phyloP scores from a whole-genome alignment of 352 stramenopile genomes.

The Globisporangium cystogenes region DNA sequence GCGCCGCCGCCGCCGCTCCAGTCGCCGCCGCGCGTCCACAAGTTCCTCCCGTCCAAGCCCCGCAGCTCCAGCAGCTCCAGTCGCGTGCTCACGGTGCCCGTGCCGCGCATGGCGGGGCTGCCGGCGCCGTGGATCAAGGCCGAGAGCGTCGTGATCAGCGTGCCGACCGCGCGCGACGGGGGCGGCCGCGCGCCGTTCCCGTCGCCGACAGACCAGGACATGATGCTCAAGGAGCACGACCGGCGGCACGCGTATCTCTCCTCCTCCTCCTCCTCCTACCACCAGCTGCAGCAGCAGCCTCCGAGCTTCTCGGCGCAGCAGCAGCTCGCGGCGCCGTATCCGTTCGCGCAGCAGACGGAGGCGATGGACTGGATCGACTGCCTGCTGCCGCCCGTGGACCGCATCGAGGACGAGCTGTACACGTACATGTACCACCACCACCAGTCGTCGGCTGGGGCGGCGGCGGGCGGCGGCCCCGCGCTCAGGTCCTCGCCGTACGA shows the following conservation, averaged over 20 bases:
- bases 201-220: conserved; percentile 15
- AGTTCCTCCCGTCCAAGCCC: conserved; percentile 3
- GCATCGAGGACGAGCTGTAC: conserved; percentile 32
- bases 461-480: conserved; percentile 7
- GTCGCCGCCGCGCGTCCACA: not conserved
- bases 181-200: conserved; percentile 15
- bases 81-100: not conserved
- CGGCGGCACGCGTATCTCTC: conserved; percentile 16
- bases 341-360: conserved; percentile 18
- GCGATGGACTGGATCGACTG: conserved; percentile 58
- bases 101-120: not conserved
- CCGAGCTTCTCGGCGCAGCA: not conserved
- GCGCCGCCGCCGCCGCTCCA: not conserved
- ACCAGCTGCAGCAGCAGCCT: conserved; percentile 5
- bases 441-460: conserved; percentile 5
- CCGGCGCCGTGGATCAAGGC: conserved; percentile 10
- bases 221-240: conserved; percentile 34
- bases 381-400: conserved; percentile 28
- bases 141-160: conserved; percentile 17
- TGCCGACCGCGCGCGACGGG: conserved; percentile 16
- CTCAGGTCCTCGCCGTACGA: conserved; percentile 26
- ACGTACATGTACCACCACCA: conserved; percentile 45
- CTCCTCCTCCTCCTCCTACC: conserved; percentile 5
- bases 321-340: not conserved
- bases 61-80: conserved; percentile 1